Percentiles rank a stretch among this genome's conserved stretches.
phyloP scores from a whole-genome alignment of 2,329 filamentous ascomycete species.

The Sordariomycetes sp. region DNA sequence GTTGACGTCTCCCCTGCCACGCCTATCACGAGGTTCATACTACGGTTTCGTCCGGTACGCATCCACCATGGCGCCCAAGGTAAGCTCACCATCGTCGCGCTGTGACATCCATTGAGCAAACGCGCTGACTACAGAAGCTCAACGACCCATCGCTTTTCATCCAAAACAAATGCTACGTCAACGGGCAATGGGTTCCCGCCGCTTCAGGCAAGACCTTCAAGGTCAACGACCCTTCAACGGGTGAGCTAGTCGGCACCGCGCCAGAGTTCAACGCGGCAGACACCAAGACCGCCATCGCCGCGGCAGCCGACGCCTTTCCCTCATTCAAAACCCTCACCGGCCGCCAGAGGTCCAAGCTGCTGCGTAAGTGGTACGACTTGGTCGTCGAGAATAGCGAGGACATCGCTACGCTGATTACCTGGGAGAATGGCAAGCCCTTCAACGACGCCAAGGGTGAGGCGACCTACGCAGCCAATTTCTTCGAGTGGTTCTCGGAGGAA shows the following conservation, averaged over 20 bases:
- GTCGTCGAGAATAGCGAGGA: conserved; percentile 73
- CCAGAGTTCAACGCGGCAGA: conserved; percentile 78
- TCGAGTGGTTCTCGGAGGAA: conserved; percentile 77
- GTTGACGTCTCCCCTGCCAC: neutral
- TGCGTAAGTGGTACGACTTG: conserved; percentile 75
- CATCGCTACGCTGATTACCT: conserved; percentile 73
- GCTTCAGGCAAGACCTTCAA: conserved; percentile 87
- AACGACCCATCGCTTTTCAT: conserved; percentile 78
- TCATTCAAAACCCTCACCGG: conserved; percentile 63
- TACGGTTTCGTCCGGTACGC: conserved; percentile 26
- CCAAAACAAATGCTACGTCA: conserved; percentile 72
- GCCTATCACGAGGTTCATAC: neutral
- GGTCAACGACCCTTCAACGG: conserved; percentile 77
- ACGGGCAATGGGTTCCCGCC: conserved; percentile 85
- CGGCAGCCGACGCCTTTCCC: conserved; percentile 69
- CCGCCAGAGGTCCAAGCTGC: conserved; percentile 63
- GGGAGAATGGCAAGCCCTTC: conserved; percentile 82
- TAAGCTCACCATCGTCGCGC: conserved; percentile 6
- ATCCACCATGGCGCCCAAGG: conserved; percentile 40
- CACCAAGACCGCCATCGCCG: conserved; percentile 70
- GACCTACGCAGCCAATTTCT: conserved; percentile 63
- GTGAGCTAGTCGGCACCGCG: conserved; percentile 69
- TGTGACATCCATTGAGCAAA: neutral
- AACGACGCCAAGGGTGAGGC: conserved; percentile 67
- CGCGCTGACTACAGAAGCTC: conserved; percentile 31